These are phyloP conservation scores for Hypoxylon crocopeplum DNA, from an alignment of 495 filamentous ascomycete genomes.

Conservation along the genomic window DNA sequence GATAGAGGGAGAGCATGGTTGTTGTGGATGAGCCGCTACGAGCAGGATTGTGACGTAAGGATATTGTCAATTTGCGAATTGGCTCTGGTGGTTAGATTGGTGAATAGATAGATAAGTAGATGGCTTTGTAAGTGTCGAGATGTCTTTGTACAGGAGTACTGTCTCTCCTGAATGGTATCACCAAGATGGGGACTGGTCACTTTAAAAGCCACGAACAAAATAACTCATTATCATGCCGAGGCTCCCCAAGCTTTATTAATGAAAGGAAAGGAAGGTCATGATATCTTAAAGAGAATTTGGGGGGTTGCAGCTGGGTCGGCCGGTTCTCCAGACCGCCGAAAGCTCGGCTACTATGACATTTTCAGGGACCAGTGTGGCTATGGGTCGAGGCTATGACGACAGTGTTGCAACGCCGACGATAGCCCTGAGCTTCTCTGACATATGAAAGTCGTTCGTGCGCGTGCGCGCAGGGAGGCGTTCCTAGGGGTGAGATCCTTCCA, in stretches of 20 bases:
- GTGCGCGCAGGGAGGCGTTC: background rate
- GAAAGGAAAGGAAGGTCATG: constrained; percentile 12
- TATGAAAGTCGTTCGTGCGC: background rate
- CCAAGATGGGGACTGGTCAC: constrained; percentile 14
- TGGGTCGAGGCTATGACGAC: constrained; percentile 28
- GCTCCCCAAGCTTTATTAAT: constrained; percentile 27
- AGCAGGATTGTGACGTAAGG: constrained; percentile 11
- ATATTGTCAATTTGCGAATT: constrained; percentile 13
- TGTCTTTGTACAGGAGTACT: constrained; percentile 4
- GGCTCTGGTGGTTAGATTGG: background rate
- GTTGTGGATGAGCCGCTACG: background rate
- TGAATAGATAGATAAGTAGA: background rate
- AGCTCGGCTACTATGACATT: constrained; percentile 17
- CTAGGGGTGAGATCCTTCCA: constrained; percentile 9
- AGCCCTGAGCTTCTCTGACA: constrained; percentile 23
- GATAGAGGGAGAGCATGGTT: constrained; percentile 27
- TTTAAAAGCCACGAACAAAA: constrained; percentile 27
- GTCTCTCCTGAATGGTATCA: constrained; percentile 11
- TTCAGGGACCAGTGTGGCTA: constrained; percentile 25
- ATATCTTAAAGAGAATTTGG: constrained; percentile 17
- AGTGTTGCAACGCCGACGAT: constrained; percentile 33
- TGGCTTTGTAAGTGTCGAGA: background rate
- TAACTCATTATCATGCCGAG: constrained; percentile 30
- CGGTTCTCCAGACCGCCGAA: constrained; percentile 22
- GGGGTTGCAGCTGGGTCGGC: constrained; percentile 11